phyloP scores from a whole-genome alignment of 345 rosid species.

The Sonneratia alba region DNA sequence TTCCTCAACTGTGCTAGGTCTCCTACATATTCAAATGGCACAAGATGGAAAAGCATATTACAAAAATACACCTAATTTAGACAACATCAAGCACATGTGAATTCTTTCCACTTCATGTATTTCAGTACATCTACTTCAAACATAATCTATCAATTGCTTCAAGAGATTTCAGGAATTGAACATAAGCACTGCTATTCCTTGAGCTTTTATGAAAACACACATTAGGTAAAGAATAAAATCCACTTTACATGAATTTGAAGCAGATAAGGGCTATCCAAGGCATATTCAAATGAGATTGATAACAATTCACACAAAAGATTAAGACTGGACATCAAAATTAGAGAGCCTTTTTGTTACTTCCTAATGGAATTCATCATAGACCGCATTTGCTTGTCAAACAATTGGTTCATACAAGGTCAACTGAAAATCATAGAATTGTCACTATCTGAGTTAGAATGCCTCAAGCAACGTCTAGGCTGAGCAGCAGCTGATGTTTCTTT shows the following conservation, averaged over 20 bases:
- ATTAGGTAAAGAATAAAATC: neutral
- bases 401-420: neutral
- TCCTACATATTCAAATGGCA: conserved; percentile 26
- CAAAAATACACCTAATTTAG: neutral
- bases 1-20: conserved; percentile 56
- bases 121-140: neutral
- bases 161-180: neutral
- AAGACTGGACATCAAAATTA: neutral
- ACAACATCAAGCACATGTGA: neutral
- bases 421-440: neutral
- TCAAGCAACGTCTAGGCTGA: too few species aligned
- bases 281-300: neutral
- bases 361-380: neutral
- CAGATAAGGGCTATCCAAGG: neutral
- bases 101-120: neutral
- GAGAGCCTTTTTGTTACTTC: too few species aligned
- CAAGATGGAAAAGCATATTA: neutral
- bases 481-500: too few species aligned
- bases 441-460: neutral
- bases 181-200: neutral
- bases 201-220: neutral
- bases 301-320: neutral
- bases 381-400: neutral
- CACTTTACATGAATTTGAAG: neutral
- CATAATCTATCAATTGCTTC: neutral